Conservation (phyloP, 257 asterid genomes). For the Sherardia arvensis region DNA sequence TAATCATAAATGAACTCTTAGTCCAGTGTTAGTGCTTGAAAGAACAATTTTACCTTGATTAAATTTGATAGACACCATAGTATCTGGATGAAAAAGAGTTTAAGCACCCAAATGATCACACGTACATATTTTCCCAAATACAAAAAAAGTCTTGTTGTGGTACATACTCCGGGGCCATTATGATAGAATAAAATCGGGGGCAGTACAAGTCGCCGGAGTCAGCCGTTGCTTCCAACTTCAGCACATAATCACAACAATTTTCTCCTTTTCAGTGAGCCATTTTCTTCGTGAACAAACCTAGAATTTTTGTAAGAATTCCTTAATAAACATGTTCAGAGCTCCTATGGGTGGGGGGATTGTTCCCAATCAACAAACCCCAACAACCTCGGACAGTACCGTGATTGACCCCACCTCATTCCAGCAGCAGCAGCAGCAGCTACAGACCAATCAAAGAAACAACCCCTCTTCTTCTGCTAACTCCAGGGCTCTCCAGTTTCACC, state of each 20-base stretch:
- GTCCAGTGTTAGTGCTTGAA: too few species aligned
- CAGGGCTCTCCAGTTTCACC: conserved; percentile 63
- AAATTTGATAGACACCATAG: too few species aligned
- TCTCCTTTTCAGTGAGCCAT: not conserved
- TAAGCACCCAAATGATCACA: too few species aligned
- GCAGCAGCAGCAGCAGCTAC: conserved; percentile 22
- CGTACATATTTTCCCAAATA: too few species aligned
- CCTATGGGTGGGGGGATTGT: conserved; percentile 12
- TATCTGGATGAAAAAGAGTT: too few species aligned
- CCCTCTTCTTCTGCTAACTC: conserved; percentile 36
- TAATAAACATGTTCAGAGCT: conserved; percentile 3
- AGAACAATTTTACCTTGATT: too few species aligned
- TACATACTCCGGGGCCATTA: too few species aligned
- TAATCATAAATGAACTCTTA: too few species aligned
- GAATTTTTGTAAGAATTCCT: not conserved
- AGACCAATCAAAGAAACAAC: conserved; percentile 22
- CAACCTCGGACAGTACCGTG: conserved; percentile 10
- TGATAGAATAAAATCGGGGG: too few species aligned
- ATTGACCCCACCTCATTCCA: conserved; percentile 38
- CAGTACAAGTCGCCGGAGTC: too few species aligned
- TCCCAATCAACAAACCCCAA: conserved; percentile 17
- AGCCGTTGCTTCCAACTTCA: not conserved
- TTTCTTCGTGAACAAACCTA: not conserved
- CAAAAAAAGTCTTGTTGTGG: too few species aligned
- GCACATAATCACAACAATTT: not conserved